These are phyloP conservation scores for Daedaleopsis nitida DNA, from an alignment of 768 basidiomycete species.

Conservation along the genomic window DNA sequence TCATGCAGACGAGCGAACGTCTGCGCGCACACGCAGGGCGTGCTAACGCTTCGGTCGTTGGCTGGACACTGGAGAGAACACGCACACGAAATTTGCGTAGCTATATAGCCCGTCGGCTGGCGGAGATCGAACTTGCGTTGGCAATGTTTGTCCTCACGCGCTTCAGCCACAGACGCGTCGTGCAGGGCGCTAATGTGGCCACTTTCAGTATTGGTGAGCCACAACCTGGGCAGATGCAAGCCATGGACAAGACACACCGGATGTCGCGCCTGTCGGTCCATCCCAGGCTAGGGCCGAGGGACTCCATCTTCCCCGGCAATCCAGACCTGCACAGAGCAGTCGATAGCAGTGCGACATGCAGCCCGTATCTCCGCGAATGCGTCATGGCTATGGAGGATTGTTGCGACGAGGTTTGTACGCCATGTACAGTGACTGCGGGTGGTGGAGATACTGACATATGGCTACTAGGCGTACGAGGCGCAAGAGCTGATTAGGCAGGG, in stretches of 20 bases:
- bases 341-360: constrained; percentile 66
- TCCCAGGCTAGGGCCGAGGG: constrained; percentile 44
- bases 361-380: constrained; percentile 73
- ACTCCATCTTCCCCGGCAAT: constrained; percentile 72
- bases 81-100: constrained; percentile 20
- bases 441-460: background rate
- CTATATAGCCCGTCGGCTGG: constrained; percentile 28
- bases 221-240: background rate
- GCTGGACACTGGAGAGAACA: constrained; percentile 58
- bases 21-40: constrained; percentile 37
- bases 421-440: too few relatives aligned
- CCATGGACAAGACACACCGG: constrained; percentile 23
- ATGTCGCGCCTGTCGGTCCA: constrained; percentile 54
- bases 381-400: constrained; percentile 80
- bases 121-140: constrained; percentile 22
- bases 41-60: constrained; percentile 70
- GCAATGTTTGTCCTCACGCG: constrained; percentile 16
- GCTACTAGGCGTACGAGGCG: constrained; percentile 60
- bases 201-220: background rate
- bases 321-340: constrained; percentile 60
- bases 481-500: constrained; percentile 70
- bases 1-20: constrained; percentile 53
- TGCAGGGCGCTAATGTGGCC: background rate
- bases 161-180: constrained; percentile 30
- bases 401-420: constrained; percentile 66